Conservation (phyloP, 768 basidiomycete genomes). For the Boletus subparvulus region DNA sequence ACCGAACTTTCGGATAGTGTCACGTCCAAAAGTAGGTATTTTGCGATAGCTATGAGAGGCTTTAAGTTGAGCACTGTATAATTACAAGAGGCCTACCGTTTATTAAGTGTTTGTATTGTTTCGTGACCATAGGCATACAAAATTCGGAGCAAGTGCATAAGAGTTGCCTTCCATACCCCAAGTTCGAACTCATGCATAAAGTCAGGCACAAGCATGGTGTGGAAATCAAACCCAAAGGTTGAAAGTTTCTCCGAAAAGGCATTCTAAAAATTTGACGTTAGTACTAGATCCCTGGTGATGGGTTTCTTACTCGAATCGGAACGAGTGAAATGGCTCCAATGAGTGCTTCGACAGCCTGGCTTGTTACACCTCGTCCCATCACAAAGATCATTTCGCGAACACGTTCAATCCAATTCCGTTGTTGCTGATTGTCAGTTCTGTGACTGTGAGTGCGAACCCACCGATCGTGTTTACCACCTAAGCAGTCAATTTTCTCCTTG, state of each 20-base stretch:
- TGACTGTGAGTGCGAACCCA: not conserved
- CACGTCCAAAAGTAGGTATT: conserved; percentile 33
- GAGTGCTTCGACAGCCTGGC: too few species aligned
- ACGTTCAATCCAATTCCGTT: not conserved
- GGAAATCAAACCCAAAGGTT: conserved; percentile 20
- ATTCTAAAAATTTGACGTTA: too few species aligned
- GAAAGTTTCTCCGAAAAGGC: too few species aligned
- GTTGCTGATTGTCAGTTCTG: not conserved
- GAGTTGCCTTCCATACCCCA: conserved; percentile 31
- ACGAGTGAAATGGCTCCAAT: too few species aligned
- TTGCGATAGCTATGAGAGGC: not conserved
- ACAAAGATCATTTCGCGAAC: not conserved
- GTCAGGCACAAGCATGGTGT: conserved; percentile 29
- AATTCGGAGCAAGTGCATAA: conserved; percentile 6
- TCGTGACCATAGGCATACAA: not conserved
- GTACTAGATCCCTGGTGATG: too few species aligned
- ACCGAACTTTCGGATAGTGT: conserved; percentile 32
- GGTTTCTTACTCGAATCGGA: too few species aligned
- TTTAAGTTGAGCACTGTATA: too few species aligned
- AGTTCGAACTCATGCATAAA: conserved; percentile 38
- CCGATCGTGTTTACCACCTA: not conserved
- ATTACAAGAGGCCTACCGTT: conserved; percentile 12
- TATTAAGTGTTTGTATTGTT: conserved; percentile 15
- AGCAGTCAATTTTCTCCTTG: not conserved
- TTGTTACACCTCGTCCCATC: too few species aligned